These are phyloP conservation scores for Metarhizium humberi DNA, from an alignment of 2,329 filamentous ascomycete genomes.

Conservation along the genomic window DNA sequence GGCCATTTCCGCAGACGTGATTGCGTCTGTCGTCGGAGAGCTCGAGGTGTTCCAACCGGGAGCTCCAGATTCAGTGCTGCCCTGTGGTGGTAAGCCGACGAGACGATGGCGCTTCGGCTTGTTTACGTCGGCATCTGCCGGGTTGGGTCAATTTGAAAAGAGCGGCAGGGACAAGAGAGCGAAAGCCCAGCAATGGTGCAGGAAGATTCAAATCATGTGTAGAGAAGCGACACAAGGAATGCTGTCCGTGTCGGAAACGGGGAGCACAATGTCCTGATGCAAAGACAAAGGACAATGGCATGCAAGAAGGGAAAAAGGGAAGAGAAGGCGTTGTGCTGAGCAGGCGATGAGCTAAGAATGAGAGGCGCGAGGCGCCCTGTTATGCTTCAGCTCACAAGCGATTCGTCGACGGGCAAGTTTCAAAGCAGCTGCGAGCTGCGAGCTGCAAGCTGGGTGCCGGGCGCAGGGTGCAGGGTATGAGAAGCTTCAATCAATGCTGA, in stretches of 20 bases:
- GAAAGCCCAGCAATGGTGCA: not conserved
- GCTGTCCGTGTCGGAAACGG: not conserved
- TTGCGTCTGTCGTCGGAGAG: too few species aligned
- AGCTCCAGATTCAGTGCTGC: not conserved
- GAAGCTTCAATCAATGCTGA: constrained; percentile 11
- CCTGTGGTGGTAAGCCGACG: not conserved
- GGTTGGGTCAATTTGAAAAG: not conserved
- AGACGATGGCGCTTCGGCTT: constrained; percentile 1
- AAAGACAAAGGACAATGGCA: constrained; percentile 6
- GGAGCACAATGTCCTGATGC: not conserved
- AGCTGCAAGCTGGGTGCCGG: not conserved
- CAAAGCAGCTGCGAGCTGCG: not conserved
- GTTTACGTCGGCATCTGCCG: constrained; percentile 10
- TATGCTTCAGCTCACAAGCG: not conserved
- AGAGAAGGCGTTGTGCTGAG: constrained; percentile 4
- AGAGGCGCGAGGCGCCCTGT: constrained; percentile 5
- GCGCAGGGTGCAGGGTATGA: constrained; percentile 9
- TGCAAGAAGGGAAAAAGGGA: constrained; percentile 10
- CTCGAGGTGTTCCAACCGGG: not conserved
- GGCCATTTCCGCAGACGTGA: constrained; percentile 31
- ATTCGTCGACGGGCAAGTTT: not conserved
- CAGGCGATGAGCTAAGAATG: constrained; percentile 5
- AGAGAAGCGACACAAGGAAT: not conserved
- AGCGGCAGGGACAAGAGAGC: not conserved
- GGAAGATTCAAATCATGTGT: not conserved